Evolutionary conservation across 1,284 basidiomycete species (phyloP), one percentile per base, ranked within the genome.

Genomic region (Vanrija sp.): DNA sequence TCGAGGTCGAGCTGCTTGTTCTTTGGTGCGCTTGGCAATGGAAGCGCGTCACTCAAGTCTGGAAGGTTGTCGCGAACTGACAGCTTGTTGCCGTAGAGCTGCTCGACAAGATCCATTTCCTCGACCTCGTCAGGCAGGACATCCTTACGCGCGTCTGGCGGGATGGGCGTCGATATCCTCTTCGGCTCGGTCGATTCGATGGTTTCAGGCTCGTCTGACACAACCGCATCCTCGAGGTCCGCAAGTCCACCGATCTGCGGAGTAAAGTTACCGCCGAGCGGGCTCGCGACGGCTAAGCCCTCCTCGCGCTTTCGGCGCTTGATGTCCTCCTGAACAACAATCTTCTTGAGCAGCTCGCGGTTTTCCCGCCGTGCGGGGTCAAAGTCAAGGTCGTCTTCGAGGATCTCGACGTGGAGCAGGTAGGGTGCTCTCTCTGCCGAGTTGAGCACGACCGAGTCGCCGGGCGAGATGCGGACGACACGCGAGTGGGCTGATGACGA

Each of bases 371-470:
- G 87, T 10, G 78, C 75, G 0, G 96, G 91, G 69, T 98, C 91
- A 75, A 99, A 98, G 72, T 96, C 90, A 23, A 99, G 82, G 68
- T 98, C 95, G 51, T 86, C 86, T 64, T 87, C 84, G 29, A 98
- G 81, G 49, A 98, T 87, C 77, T 99, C 96, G 54, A 98, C 85
- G 59, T 97, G 83, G 15, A 99, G 82, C 34, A 99, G 81, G 71
- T 91, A 99, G 1, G 96, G 96, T 1, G 92, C 94, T 46, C 89
- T 84, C 75, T 98, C 94, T 3, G 96, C 96, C 38, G 95, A 98
- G 73, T 99, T 99, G 46, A 99, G 84, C 6, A 98, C 96, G 38
- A 98, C 96, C 43, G 91, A 91, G 79, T 99, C 96, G 21, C 93
- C 91, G 3, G 96, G 95, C 16, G 94, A 94, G 73, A 99, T 96